Evolutionary conservation across 129 eudicot species (phyloP), one percentile per base, ranked within the genome.

Genomic region (Arctium lappa): DNA sequence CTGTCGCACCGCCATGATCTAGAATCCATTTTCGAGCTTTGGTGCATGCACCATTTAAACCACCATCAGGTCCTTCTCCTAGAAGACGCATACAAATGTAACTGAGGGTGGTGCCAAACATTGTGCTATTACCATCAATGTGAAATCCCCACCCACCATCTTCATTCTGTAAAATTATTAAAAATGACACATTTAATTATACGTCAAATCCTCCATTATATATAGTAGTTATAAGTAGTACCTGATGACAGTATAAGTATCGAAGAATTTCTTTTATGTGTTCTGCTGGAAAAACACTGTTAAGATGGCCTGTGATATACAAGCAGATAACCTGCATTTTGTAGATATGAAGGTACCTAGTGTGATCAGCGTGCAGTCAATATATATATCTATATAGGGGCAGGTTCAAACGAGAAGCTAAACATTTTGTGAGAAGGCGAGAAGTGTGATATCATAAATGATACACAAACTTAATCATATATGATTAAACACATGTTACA

Each of bases 91-190:
- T 82, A 30, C 89, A 84, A 6, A 93, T 80, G 84, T 93, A 93
- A 76, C 72, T 89, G 8, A 91, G 87, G 0, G 86, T 34, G 1
- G 92, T 89, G 81, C 93, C 79, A 83, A 92, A 90, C 94, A 90
- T 92, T 16, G 87, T 89, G 87, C 97, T 92, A 50, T 84, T 88
- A 3, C 97, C 97, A 63, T 89, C 95, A 8, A 87, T 79, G 74
- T 92, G 95, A 15, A 92, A 78, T 18, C 97, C 97, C 93, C 97
- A 92, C 0, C 97, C 97, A 39, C 94, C 94, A 63, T 92, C 97
- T 83, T 90, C 88, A 71, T 92, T 92, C 94, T 92, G 83, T 36
- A 75, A 3, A 32, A 4, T 10, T 29, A 22, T 22, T 22, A 22
- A 22, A 22, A 30, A 80, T 8, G 2, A 78, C 5, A 70, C 38